phyloP scores from a whole-genome alignment of 139 green algal species.

The Eudorina sp. region DNA sequence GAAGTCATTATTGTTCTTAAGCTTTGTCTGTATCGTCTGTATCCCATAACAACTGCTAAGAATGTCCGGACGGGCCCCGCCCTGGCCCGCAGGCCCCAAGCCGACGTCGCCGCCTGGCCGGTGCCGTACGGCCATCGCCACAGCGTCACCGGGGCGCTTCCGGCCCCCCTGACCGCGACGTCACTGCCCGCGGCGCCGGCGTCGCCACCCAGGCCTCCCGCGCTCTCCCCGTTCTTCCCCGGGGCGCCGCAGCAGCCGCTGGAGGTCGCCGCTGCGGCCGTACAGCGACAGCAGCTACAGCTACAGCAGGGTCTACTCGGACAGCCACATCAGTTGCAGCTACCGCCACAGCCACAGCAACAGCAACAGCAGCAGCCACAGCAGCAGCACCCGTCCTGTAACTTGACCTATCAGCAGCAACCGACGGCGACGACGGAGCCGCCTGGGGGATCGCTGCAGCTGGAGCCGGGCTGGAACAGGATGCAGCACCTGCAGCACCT shows the following conservation, averaged over 20 bases:
- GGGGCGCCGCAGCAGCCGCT: too few species aligned
- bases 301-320: too few species aligned
- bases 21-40: too few species aligned
- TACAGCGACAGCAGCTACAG: neutral
- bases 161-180: neutral
- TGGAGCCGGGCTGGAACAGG: neutral
- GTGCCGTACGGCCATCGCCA: slow-evolving; percentile 9
- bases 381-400: too few species aligned
- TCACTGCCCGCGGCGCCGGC: neutral
- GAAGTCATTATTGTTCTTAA: too few species aligned
- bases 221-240: neutral
- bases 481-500: slow-evolving; percentile 44
- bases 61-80: too few species aligned
- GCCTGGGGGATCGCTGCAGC: neutral
- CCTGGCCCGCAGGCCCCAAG: neutral
- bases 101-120: slow-evolving; percentile 12
- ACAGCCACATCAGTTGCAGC: neutral
- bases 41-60: too few species aligned
- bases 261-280: neutral
- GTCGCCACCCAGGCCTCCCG: neutral
- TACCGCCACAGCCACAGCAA: neutral
- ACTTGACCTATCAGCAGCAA: neutral
- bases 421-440: neutral
- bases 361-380: neutral
- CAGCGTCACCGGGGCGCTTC: neutral